Base-by-base conservation (phyloP, 2,329 filamentous ascomycete species). In the Penicillium sp. region DNA sequence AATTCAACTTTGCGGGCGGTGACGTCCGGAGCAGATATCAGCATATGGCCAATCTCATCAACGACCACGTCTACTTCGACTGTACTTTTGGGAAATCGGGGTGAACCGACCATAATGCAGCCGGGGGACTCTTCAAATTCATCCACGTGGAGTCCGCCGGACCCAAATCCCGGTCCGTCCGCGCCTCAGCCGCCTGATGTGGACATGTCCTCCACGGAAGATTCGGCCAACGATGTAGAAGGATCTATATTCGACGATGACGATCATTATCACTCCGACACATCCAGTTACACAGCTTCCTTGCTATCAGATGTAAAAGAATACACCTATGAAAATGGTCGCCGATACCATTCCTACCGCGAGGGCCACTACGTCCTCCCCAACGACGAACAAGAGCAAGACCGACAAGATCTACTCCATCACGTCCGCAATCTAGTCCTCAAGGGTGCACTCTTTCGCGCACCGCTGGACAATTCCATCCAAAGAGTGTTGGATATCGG, bases 401-500 rank as follows among this genome's bases (percentile, higher is more conserved):
- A 76, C 33, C 73, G 74, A 22, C 62, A 76, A 43, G 74, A 77
- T 57, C 68, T 77, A 14, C 68, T 75, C n/a, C 73, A 77, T 56
- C 72, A 74, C 28, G 66, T 79, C 57, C 73, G 74, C 53, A 75
- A 73, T 25, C 74, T 79, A 7, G 66, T 73, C 0, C 61, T 80
- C 19, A 71, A 73, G 26, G 71, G 76, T 13, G 68, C 71, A 16
- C 73, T 80, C 1, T 73, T 68, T 52, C 69, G 75, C 16, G 77
- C 79, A 3, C 78, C 78, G 1, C 64, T 80, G 22, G 55, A 59
- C n/a, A 51, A 65, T 7, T 61, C 70, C 6, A 62, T 71, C 6
- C 71, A 70, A 28, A 67, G 70, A 4, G 70, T 73, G 10, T 68
- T 80, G 10, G 78, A 80, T 62, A 79, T 74, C 40, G 78, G 61